Conservation (phyloP, 2,329 filamentous ascomycete genomes). For the Colletotrichum musicola region DNA sequence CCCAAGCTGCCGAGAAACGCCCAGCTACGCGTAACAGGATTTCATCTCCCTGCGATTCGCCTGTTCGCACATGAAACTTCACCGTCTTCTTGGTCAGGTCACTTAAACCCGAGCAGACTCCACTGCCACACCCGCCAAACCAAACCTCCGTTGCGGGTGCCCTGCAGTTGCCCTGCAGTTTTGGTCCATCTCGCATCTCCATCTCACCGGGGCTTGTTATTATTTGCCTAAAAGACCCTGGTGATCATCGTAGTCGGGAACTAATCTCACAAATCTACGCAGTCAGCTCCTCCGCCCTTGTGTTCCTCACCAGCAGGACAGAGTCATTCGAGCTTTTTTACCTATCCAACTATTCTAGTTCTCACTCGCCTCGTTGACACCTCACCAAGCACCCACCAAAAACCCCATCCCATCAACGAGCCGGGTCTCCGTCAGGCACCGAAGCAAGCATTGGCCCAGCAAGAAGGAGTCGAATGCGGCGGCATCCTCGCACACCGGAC, state of each 20-base stretch:
- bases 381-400: slow-evolving; percentile 13
- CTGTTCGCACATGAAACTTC: slow-evolving; percentile 19
- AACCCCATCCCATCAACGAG: slow-evolving; percentile 17
- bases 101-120: slow-evolving; percentile 9
- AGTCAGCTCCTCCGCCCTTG: not conserved
- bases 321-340: slow-evolving; percentile 11
- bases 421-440: slow-evolving; percentile 9
- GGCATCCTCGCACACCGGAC: slow-evolving; percentile 17
- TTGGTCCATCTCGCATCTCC: not conserved
- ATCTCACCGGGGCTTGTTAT: not conserved
- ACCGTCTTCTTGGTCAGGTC: slow-evolving; percentile 18
- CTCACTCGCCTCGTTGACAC: slow-evolving; percentile 6
- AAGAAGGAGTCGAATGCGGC: slow-evolving; percentile 11
- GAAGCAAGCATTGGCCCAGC: slow-evolving; percentile 21
- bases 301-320: not conserved
- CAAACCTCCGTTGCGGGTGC: slow-evolving; percentile 7
- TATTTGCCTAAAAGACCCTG: slow-evolving; percentile 12
- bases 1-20: slow-evolving; percentile 32
- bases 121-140: not conserved
- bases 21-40: slow-evolving; percentile 14
- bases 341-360: slow-evolving; percentile 1
- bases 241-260: not conserved
- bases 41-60: slow-evolving; percentile 32
- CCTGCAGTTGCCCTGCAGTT: slow-evolving; percentile 17
- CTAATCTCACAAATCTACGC: slow-evolving; percentile 1